A percentile compares a stretch with the other conserved stretches of the same genome.
phyloP scores from a whole-genome alignment of 805 yeast species.

The Zygosaccharomyces bailii region DNA sequence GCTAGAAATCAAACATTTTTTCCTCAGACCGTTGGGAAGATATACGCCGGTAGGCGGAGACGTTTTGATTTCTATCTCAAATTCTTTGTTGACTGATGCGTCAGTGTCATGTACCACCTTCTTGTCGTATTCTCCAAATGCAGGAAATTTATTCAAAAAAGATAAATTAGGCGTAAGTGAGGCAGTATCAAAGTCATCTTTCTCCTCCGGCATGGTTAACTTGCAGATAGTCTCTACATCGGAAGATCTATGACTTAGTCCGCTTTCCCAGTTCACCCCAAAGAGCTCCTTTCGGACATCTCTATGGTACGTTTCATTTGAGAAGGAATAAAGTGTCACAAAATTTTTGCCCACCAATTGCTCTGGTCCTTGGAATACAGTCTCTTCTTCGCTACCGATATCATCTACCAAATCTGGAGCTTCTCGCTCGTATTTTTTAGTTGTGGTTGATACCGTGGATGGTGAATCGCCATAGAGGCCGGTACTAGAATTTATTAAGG shows the following conservation, averaged over 20 bases:
- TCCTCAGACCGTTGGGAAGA: constrained; percentile 63
- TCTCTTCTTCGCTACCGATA: constrained; percentile 19
- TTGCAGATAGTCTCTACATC: constrained; percentile 50
- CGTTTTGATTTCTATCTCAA: constrained; percentile 53
- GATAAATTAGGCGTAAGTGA: constrained; percentile 42
- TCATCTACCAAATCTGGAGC: constrained; percentile 16
- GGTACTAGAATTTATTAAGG: constrained; percentile 16
- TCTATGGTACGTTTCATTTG: constrained; percentile 13
- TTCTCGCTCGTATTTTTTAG: constrained; percentile 13
- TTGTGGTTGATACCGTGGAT: background rate
- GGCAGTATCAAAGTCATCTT: constrained; percentile 9
- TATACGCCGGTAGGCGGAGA: constrained; percentile 74
- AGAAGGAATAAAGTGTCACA: constrained; percentile 48
- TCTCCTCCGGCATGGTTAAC: constrained; percentile 37
- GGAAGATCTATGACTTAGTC: constrained; percentile 51
- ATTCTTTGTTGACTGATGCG: constrained; percentile 45
- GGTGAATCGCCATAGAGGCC: constrained; percentile 9
- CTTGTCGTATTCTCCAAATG: constrained; percentile 56
- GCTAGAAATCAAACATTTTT: constrained; percentile 66
- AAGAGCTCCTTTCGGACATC: constrained; percentile 40
- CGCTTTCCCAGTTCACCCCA: constrained; percentile 55
- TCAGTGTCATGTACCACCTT: constrained; percentile 42
- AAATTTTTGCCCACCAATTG: constrained; percentile 56
- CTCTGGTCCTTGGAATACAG: constrained; percentile 61
- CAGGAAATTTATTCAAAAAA: constrained; percentile 41